Base-by-base conservation (phyloP, 2,329 filamentous ascomycete genomes). In the Apiospora kogelbergensis region DNA sequence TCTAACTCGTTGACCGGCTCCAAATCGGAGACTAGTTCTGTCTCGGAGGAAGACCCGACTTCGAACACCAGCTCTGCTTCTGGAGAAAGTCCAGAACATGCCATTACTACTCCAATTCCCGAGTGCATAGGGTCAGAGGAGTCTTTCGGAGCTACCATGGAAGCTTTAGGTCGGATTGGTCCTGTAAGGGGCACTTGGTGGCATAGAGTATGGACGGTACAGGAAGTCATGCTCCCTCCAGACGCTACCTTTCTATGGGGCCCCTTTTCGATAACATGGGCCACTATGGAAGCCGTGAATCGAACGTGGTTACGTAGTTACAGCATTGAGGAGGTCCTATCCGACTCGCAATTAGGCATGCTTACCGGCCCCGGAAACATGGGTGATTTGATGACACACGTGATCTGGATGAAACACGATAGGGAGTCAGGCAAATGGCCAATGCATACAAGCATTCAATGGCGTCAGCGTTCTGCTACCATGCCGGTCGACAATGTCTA, bases 171-270 rank as follows among this genome's bases (percentile, higher is more conserved):
- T 3, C 53, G 20, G 30, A 67, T 67, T 7, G 13, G 45, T 15
- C 42, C 44, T n/a, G 20, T 11, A n/a, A 37, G 53, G 30, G 33
- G 45, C 17, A 11, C 30, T 22, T 67, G 65, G 65, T 67, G 65
- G 45, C 33, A 45, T 22, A 45, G 45, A 17, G 40, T 67, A 57
- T 67, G 65, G 65, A 67, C 45, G 3, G 42, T 67, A 2, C 65
- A 67, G 30, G 65, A 67, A 60, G 65, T 45, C 10, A 57, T 67
- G 26, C 65, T 67, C 6, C 45, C 65, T 9, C 17, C 26, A 1
- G 53, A 48, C 6, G 65, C 65, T n/a, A 17, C 10, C 3, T 20
- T 67, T 3, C 40, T 67, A 1, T 67, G 65, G 65, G 65, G 65
- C 0, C 65, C 65, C 5, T 67, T 67, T 11, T 37, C 26, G 30